Evolutionary conservation across 148 eudicot species (phyloP).

Genomic region (Camellia japonica): DNA sequence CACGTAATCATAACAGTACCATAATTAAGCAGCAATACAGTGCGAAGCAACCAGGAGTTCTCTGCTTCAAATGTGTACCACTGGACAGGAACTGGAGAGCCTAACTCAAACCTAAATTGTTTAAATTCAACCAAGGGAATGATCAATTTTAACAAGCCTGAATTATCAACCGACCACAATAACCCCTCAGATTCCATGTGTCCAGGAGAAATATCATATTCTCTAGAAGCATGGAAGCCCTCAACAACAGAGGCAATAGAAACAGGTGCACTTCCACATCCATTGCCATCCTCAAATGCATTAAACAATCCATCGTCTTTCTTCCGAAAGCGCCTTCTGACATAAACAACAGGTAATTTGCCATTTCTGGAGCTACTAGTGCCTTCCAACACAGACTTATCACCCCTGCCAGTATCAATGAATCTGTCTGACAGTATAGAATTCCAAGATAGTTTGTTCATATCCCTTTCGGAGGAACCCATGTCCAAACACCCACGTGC

Average conservation of each 20-base stretch:
- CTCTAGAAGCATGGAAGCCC: conserved; percentile 17
- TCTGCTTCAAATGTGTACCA: conserved; percentile 32
- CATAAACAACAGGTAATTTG: conserved; percentile 57
- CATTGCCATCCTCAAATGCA: conserved; percentile 17
- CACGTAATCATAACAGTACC: conserved; percentile 53
- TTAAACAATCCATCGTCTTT: conserved; percentile 26
- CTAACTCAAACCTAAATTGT: conserved; percentile 33
- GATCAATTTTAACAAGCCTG: conserved; percentile 41
- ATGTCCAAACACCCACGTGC: conserved; percentile 24
- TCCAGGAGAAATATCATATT: conserved; percentile 20
- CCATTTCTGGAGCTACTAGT: conserved; percentile 19
- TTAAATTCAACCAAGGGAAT: conserved; percentile 28
- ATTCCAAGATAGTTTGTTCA: conserved; percentile 22
- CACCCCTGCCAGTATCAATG: conserved; percentile 19
- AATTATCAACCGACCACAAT: conserved; percentile 38
- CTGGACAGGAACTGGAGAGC: conserved; percentile 30
- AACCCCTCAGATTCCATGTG: conserved; percentile 24
- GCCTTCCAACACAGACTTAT: conserved; percentile 25
- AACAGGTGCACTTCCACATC: conserved; percentile 21
- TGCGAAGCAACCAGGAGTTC: conserved; percentile 29
- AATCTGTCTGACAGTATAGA: conserved; percentile 27
- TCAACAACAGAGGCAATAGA: conserved; percentile 23
- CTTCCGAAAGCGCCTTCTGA: conserved; percentile 62
- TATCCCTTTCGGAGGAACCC: conserved; percentile 31
- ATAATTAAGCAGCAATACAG: conserved; percentile 47